phyloP scores from a whole-genome alignment of 192 early-diverging fungal species.

The Coemansia sp. region DNA sequence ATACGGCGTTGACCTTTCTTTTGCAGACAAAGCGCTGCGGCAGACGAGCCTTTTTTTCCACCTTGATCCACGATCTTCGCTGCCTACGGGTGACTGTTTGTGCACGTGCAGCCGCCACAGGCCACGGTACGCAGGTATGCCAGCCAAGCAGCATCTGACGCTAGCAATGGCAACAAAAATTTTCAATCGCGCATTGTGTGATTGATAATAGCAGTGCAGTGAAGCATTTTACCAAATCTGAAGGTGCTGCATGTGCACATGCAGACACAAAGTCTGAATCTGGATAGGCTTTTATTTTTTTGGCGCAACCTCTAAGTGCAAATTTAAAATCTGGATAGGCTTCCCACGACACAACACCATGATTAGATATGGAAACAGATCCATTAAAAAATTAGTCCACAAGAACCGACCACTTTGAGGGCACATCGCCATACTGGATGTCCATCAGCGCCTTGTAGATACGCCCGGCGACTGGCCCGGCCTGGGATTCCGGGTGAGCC shows the following conservation, averaged over 20 bases:
- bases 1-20: not conserved
- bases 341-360: too few relatives aligned
- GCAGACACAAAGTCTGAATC: not conserved
- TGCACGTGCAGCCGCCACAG: not conserved
- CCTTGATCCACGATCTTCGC: not conserved
- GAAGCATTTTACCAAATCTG: not conserved
- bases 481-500: conserved; percentile 70
- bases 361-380: too few relatives aligned
- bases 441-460: conserved; percentile 86
- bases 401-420: conserved; percentile 84
- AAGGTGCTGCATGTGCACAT: not conserved
- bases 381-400: conserved; percentile 53
- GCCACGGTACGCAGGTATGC: not conserved
- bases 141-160: not conserved
- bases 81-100: not conserved
- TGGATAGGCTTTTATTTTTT: not conserved
- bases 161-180: not conserved
- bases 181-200: not conserved
- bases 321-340: too few relatives aligned
- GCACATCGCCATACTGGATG: conserved; percentile 93
- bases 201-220: not conserved
- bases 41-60: not conserved
- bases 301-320: too few relatives aligned
- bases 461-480: conserved; percentile 81
- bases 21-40: not conserved